phyloP scores from a whole-genome alignment of 306 rosid species.

The Ammopiptanthus mongolicus region DNA sequence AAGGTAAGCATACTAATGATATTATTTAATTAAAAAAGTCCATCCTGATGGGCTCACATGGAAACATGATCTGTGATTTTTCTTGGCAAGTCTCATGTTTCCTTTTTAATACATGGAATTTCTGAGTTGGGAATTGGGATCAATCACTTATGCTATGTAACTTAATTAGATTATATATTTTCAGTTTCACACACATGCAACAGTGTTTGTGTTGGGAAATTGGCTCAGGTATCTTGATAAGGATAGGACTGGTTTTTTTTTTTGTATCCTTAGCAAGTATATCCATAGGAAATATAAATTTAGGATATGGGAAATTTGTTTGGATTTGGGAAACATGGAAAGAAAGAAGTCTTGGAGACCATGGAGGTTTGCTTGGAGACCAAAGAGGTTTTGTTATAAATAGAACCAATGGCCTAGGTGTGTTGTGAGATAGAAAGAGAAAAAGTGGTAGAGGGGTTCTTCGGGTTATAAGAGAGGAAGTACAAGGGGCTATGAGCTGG shows the following conservation, averaged over 20 bases:
- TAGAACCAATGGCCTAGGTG: too few species aligned
- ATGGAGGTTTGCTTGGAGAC: background rate
- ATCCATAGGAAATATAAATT: too few species aligned
- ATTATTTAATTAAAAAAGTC: background rate
- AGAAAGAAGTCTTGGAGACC: background rate
- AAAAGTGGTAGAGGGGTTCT: too few species aligned
- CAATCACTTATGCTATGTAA: background rate
- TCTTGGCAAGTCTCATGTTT: background rate
- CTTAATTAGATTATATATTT: background rate
- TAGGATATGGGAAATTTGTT: background rate
- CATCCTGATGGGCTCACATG: background rate
- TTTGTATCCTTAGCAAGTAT: too few species aligned
- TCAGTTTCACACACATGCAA: background rate
- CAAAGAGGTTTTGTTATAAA: background rate
- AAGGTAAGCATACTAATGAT: conserved; percentile 35
- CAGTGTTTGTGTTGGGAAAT: too few species aligned
- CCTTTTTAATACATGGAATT: background rate
- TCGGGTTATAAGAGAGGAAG: too few species aligned
- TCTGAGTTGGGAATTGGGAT: background rate
- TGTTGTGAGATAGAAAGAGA: too few species aligned
- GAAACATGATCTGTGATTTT: background rate
- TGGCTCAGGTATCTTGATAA: too few species aligned
- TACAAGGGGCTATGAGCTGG: too few species aligned
- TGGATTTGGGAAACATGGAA: background rate
- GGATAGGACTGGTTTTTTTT: too few species aligned